phyloP scores from a whole-genome alignment of 2,329 filamentous ascomycete genomes.

The Mycogone perniciosa region DNA sequence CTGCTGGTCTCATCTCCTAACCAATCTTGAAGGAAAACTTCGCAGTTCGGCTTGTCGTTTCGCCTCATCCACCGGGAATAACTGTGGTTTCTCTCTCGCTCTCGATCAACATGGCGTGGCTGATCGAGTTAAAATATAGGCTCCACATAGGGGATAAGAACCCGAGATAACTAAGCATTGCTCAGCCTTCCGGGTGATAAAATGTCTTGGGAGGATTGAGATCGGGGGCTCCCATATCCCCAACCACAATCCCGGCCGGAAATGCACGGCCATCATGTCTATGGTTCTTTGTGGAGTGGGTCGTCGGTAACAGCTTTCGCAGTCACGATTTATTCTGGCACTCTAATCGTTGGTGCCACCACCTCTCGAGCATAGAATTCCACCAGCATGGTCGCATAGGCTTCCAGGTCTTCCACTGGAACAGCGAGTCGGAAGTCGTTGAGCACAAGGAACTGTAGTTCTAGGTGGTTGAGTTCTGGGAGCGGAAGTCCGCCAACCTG shows the following conservation, averaged over 20 bases:
- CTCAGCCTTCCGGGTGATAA: no score
- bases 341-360: slow-evolving; percentile 34
- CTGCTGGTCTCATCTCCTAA: neutral
- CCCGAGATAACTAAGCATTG: no score
- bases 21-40: neutral
- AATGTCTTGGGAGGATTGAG: no score
- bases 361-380: slow-evolving; percentile 96
- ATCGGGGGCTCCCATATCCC: no score
- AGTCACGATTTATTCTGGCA: neutral
- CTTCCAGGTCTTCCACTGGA: slow-evolving; percentile 90
- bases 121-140: no score
- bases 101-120: no score
- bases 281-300: no score
- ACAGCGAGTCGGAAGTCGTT: slow-evolving; percentile 95
- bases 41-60: neutral
- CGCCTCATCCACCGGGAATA: neutral
- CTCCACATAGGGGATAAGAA: no score
- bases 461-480: slow-evolving; percentile 88
- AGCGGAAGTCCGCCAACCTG: slow-evolving; percentile 92
- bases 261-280: no score
- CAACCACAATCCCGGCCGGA: no score
- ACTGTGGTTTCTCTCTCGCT: no score
- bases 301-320: neutral
- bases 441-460: slow-evolving; percentile 88
- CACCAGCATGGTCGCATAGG: slow-evolving; percentile 96